Conservation (phyloP, 2,329 filamentous ascomycete genomes). For the Venturia carpophila region DNA sequence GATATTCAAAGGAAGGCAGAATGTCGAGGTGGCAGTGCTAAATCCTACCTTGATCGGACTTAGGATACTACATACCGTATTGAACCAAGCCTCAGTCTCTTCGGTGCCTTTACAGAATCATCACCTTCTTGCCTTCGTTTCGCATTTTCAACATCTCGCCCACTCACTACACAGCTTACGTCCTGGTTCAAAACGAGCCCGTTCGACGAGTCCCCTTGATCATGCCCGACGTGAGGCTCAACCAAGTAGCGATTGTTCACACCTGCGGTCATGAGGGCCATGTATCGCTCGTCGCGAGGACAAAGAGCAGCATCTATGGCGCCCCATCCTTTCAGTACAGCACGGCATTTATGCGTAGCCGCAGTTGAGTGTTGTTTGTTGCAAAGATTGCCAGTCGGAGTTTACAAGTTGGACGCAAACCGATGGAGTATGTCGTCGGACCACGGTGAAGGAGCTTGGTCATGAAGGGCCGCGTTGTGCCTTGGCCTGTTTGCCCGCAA, state of each 20-base stretch:
- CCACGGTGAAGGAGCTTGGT: neutral
- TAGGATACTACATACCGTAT: neutral
- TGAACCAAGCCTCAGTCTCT: neutral
- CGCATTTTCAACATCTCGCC: neutral
- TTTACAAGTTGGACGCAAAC: neutral
- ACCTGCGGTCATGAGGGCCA: neutral
- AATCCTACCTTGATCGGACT: neutral
- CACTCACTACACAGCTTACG: neutral
- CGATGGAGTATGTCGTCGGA: neutral
- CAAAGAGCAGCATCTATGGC: neutral
- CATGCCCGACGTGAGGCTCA: neutral
- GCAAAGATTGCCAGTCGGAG: neutral
- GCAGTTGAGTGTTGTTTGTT: neutral
- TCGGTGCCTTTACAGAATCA: neutral
- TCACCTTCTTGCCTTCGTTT: neutral
- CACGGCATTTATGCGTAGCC: slow-evolving; percentile 4
- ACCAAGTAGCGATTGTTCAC: neutral
- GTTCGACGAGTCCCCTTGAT: neutral
- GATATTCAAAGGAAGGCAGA: neutral
- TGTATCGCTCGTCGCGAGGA: neutral
- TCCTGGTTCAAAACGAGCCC: neutral
- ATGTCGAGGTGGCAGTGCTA: neutral
- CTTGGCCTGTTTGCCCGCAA: neutral
- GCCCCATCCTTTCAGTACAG: neutral
- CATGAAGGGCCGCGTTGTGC: neutral